These are phyloP conservation scores for Drechslerella coelobrocha DNA, from an alignment of 2,329 filamentous ascomycete genomes.

Conservation along the genomic window DNA sequence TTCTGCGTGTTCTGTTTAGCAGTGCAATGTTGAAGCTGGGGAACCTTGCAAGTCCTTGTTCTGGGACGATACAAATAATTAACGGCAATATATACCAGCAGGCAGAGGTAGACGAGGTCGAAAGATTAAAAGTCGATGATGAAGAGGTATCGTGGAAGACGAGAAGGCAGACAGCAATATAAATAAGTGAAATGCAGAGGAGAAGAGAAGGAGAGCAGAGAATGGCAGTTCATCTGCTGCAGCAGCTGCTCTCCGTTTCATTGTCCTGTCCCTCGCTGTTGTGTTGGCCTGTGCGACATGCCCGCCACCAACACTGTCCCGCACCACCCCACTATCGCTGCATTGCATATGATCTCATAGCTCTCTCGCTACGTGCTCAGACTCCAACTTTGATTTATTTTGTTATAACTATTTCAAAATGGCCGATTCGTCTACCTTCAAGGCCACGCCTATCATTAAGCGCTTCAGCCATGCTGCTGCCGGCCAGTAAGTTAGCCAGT, in stretches of 20 bases:
- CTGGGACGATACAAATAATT: too few species aligned
- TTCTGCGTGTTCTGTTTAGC: too few species aligned
- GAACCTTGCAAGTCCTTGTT: too few species aligned
- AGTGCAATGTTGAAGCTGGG: too few species aligned
- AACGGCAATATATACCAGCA: too few species aligned
- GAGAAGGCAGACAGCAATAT: background rate
- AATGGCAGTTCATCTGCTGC: background rate
- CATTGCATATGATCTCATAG: background rate
- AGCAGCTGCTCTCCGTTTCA: background rate
- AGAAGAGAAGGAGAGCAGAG: background rate
- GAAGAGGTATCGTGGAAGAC: background rate
- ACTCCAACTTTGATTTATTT: too few species aligned
- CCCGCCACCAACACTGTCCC: background rate
- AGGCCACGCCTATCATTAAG: constrained; percentile 48
- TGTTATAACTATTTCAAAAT: background rate
- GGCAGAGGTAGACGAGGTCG: background rate
- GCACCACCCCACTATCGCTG: background rate
- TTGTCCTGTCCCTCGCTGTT: background rate
- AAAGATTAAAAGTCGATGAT: background rate
- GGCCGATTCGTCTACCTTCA: constrained; percentile 27
- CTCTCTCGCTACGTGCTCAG: background rate
- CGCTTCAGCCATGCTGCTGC: constrained; percentile 79
- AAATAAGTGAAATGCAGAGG: background rate
- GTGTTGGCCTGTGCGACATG: background rate
- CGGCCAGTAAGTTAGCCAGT: constrained; percentile 73